Evolutionary conservation across 2,329 filamentous ascomycete genomes (phyloP).

Genomic region (Mycocentrospora acerina): DNA sequence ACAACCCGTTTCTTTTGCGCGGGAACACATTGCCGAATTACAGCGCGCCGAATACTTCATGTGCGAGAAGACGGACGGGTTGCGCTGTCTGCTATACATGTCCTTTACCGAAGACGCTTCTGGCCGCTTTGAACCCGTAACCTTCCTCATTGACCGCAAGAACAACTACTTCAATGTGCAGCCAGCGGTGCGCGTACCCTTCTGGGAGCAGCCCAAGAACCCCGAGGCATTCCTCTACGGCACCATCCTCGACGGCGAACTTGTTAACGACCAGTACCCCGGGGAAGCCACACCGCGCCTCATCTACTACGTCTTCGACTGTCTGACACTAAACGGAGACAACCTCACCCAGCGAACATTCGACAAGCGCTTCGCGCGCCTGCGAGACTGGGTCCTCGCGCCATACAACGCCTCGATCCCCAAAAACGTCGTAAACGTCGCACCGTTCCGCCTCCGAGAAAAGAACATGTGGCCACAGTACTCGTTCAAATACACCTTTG

Average conservation of each 20-base stretch:
- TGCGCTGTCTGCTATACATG: constrained; percentile 92
- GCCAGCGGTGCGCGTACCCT: constrained; percentile 75
- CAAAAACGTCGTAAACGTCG: constrained; percentile 34
- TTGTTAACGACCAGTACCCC: constrained; percentile 76
- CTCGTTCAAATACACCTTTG: constrained; percentile 76
- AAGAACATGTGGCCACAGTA: constrained; percentile 91
- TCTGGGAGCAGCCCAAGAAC: constrained; percentile 59
- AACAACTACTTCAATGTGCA: constrained; percentile 93
- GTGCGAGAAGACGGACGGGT: constrained; percentile 97
- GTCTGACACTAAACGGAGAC: constrained; percentile 76
- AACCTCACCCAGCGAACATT: constrained; percentile 76
- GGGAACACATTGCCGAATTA: constrained; percentile 80
- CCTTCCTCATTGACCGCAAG: constrained; percentile 95
- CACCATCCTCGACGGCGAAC: constrained; percentile 88
- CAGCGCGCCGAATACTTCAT: constrained; percentile 88
- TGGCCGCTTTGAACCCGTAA: constrained; percentile 48
- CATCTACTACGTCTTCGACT: constrained; percentile 92
- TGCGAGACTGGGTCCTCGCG: constrained; percentile 73
- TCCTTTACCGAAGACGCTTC: constrained; percentile 59
- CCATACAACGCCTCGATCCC: constrained; percentile 66
- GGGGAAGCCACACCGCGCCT: constrained; percentile 66
- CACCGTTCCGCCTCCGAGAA: constrained; percentile 79
- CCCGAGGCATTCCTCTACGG: constrained; percentile 68
- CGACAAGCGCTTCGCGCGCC: constrained; percentile 86
- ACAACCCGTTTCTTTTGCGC: constrained; percentile 89